These are phyloP conservation scores for Cercophora sp. DNA, from an alignment of 495 filamentous ascomycete genomes.

Conservation along the genomic window DNA sequence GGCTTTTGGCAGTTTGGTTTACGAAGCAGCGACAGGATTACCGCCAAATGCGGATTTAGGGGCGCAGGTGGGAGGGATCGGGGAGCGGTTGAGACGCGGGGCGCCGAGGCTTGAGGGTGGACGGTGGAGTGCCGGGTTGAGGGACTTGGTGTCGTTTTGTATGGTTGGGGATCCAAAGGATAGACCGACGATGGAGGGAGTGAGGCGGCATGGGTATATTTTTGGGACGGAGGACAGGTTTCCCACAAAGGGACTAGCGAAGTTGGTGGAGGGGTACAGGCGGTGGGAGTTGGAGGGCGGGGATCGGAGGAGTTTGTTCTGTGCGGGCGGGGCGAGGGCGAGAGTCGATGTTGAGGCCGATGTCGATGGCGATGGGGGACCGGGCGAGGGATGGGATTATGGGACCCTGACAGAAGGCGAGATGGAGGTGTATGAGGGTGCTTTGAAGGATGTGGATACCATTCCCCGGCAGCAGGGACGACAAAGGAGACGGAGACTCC, in stretches of 20 bases:
- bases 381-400: slow-evolving; percentile 1
- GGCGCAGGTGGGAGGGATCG: background rate
- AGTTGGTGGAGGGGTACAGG: slow-evolving; percentile 4
- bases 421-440: background rate
- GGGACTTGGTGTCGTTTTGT: background rate
- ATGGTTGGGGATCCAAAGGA: slow-evolving; percentile 5
- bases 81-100: background rate
- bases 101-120: slow-evolving; percentile 2
- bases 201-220: slow-evolving; percentile 4
- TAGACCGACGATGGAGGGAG: background rate
- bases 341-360: background rate
- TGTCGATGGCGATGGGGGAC: background rate
- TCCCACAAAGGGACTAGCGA: slow-evolving; percentile 1
- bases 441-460: background rate
- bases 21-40: slow-evolving; percentile 9
- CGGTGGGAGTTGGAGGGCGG: slow-evolving; percentile 8
- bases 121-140: background rate
- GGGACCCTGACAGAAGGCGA: background rate
- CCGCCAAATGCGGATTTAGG: slow-evolving; percentile 5
- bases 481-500: background rate
- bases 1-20: slow-evolving; percentile 12
- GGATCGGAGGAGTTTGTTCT: slow-evolving; percentile 5
- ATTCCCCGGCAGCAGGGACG: background rate
- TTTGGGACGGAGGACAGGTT: background rate
- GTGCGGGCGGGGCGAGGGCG: slow-evolving; percentile 5